phyloP scores from a whole-genome alignment of 2,329 filamentous ascomycete genomes.

The Teratosphaeria pseudoeucalypti region DNA sequence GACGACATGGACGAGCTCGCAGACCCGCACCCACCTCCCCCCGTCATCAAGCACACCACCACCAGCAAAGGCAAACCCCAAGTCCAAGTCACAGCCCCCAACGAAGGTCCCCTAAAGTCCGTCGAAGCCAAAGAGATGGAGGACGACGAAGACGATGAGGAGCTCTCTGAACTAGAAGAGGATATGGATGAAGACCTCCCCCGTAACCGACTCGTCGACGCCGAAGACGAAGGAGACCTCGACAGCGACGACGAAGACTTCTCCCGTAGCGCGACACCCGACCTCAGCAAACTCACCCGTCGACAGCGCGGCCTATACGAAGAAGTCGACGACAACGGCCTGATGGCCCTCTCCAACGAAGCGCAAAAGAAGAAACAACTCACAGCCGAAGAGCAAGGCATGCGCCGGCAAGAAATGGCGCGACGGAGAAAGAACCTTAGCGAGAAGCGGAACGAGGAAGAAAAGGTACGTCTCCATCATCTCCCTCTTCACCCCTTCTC shows the following conservation, averaged over 20 bases:
- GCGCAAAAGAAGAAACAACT: constrained; percentile 64
- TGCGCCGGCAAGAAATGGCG: constrained; percentile 65
- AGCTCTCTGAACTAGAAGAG: constrained; percentile 28
- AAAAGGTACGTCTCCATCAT: constrained; percentile 47
- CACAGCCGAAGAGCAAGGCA: constrained; percentile 62
- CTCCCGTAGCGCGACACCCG: constrained; percentile 49
- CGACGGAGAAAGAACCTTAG: constrained; percentile 61
- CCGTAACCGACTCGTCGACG: constrained; percentile 28
- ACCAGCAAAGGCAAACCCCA: constrained; percentile 13
- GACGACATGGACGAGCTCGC: constrained; percentile 28
- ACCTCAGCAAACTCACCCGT: constrained; percentile 57
- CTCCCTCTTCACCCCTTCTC: not conserved
- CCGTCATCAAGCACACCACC: constrained; percentile 21
- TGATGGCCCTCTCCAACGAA: constrained; percentile 50
- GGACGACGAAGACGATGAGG: constrained; percentile 42
- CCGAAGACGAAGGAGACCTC: constrained; percentile 31
- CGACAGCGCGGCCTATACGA: constrained; percentile 53
- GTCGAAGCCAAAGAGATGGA: constrained; percentile 44
- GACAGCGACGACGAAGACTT: constrained; percentile 41
- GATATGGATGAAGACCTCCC: constrained; percentile 35
- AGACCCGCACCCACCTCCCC: constrained; percentile 23
- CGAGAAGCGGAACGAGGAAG: constrained; percentile 68
- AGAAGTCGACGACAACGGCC: constrained; percentile 26
- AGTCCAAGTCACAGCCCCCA: constrained; percentile 21
- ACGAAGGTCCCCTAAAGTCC: constrained; percentile 25